These are phyloP conservation scores for Byssothecium circinans DNA, from an alignment of 2,329 filamentous ascomycete species.

Conservation along the genomic window DNA sequence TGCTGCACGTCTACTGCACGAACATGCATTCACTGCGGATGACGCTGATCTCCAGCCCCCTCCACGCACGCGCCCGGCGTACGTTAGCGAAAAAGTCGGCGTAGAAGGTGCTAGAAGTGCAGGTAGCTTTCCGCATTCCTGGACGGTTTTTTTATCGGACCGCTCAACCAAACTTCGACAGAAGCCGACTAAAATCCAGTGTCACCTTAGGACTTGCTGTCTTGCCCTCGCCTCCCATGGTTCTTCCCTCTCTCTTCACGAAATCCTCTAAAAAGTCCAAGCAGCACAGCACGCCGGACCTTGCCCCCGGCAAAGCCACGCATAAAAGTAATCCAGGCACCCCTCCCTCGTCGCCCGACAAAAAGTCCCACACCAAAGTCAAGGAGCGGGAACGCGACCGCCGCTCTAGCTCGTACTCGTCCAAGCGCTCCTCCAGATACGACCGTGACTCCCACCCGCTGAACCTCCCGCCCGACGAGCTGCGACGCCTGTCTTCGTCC, in stretches of 20 bases:
- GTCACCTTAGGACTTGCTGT: conserved; percentile 25
- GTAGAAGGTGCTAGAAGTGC: conserved; percentile 40
- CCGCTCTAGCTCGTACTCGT: conserved; percentile 36
- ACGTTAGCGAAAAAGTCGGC: conserved; percentile 14
- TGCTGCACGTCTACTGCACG: not conserved
- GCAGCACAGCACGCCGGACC: conserved; percentile 25
- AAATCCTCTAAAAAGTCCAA: conserved; percentile 44
- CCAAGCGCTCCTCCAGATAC: conserved; percentile 44
- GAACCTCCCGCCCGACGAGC: conserved; percentile 86
- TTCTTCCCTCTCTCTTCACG: conserved; percentile 43
- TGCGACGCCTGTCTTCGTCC: conserved; percentile 73
- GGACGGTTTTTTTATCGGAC: conserved; percentile 23
- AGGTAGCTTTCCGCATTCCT: conserved; percentile 19
- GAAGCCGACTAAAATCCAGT: conserved; percentile 22
- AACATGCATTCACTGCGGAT: not conserved
- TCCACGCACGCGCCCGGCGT: conserved; percentile 23
- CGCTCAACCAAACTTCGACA: conserved; percentile 34
- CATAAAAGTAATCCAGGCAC: conserved; percentile 28
- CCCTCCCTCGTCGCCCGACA: conserved; percentile 44
- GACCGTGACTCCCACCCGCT: conserved; percentile 78
- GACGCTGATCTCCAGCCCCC: not conserved
- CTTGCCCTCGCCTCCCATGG: conserved; percentile 34
- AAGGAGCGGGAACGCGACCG: conserved; percentile 36
- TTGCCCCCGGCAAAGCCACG: conserved; percentile 24
- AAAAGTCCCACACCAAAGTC: conserved; percentile 38